A percentile compares a stretch with the other conserved stretches of the same genome.
Evolutionary conservation across 805 yeast genomes (phyloP).

Genomic region (Kregervanrija pseudodelftensis): DNA sequence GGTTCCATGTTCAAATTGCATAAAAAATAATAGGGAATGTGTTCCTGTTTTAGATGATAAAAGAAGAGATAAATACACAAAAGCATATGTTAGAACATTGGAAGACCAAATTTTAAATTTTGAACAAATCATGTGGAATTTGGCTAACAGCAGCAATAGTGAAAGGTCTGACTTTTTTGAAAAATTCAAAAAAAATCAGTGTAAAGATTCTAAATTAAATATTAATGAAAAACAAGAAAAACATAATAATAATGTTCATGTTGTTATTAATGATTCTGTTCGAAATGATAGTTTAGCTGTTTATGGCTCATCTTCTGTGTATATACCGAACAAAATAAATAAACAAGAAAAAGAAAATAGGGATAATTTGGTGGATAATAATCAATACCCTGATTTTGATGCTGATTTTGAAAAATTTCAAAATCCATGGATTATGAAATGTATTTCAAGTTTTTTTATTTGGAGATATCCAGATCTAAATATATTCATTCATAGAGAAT

Average conservation of each 20-base stretch:
- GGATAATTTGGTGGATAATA: no score
- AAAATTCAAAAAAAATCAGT: no score
- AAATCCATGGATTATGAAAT: constrained; percentile 1
- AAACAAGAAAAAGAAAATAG: not conserved
- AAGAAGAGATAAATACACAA: constrained; percentile 2
- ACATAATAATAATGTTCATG: not conserved
- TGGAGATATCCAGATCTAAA: constrained; percentile 12
- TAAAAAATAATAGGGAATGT: constrained; percentile 1
- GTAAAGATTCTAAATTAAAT: not conserved
- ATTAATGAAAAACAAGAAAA: not conserved
- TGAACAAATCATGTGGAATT: not conserved
- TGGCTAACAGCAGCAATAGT: not conserved
- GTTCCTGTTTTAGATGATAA: constrained; percentile 2
- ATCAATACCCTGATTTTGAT: not conserved
- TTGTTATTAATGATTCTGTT: not conserved
- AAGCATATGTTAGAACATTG: constrained; percentile 1
- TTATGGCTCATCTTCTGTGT: constrained; percentile 1
- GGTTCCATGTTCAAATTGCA: constrained; percentile 5
- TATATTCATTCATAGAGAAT: constrained; percentile 54
- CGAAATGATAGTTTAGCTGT: not conserved
- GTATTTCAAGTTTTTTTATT: constrained; percentile 6
- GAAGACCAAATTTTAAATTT: not conserved
- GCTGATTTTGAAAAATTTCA: constrained; percentile 4
- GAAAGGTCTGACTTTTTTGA: not conserved
- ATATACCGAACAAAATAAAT: not conserved